Base-by-base conservation (phyloP, 2,329 filamentous ascomycete genomes). In the Colletotrichum aenigma region DNA sequence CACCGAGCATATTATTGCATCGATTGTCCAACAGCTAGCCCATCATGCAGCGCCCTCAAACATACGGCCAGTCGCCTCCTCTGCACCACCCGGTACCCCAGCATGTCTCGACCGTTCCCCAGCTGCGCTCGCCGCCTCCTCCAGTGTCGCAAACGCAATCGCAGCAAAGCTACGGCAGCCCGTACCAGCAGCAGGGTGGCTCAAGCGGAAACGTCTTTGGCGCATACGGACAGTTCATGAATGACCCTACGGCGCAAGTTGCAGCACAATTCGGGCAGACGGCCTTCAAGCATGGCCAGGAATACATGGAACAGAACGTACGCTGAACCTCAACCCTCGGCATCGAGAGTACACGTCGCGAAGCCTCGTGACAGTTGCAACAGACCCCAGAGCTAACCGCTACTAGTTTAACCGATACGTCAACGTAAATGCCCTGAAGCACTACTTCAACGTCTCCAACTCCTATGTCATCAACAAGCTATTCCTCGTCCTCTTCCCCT, bases 401-500 rank as follows among this genome's bases (percentile, higher is more conserved):
- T 18, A 30, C 12, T 70, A 90, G 89, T 86, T 91, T 78, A 90
- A 90, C 78, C 89, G 90, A 85, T 98, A 96, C 86, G 93, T 99
- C 86, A 98, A 96, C 82, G 94, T 98, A 80, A 94, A 94, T 16
- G 95, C 95, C 21, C 90, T 99, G 60, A 99, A 99, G 86, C 97
- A 98, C 87, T 99, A 98, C 90, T 99, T 99, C 89, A 98, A 98
- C 87, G 97, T 99, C 78, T 97, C 96, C 79, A 99, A 99, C 89
- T 94, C 92, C 75, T 99, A 99, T 86, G 97, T 99, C 83, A 89
- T 97, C 83, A 95, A 94, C 87, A 99, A 99, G 87, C 90, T 99
- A 75, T 92, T 94, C 83, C 92, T 99, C 75, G 96, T 99, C 75
- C 93, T 99, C 76, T 98, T 98, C 85, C 97, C 97, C 70, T 99